Percentiles rank a stretch among this genome's conserved stretches.
Conservation (phyloP, 306 rosid genomes). For the Vigna hirtella region DNA sequence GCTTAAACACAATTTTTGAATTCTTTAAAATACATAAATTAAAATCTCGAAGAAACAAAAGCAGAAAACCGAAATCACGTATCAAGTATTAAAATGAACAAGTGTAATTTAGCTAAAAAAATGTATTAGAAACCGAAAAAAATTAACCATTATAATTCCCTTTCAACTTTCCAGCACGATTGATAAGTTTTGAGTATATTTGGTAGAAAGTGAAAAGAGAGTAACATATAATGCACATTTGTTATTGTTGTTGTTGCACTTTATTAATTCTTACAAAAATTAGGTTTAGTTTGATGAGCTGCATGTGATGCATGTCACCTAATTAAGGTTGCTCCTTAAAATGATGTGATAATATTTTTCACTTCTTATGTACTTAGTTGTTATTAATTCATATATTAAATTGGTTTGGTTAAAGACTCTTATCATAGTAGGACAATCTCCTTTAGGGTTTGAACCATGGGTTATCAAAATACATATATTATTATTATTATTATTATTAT, state of each 20-base stretch:
- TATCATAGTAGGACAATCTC: slow-evolving; percentile 31
- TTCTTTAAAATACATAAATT: no score
- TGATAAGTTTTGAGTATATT: neutral
- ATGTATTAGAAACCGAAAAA: neutral
- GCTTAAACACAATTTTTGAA: no score
- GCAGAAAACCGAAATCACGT: no score
- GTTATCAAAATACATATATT: no score
- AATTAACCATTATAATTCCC: neutral
- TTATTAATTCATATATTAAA: neutral
- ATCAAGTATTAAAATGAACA: no score
- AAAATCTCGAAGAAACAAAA: no score
- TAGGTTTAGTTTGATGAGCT: slow-evolving; percentile 24
- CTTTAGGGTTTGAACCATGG: neutral
- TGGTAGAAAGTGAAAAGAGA: neutral
- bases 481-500: no score
- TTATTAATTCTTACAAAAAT: neutral
- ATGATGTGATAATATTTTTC: neutral
- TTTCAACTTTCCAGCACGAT: neutral
- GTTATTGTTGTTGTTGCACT: neutral
- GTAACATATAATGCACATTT: neutral
- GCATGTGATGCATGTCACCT: slow-evolving; percentile 34
- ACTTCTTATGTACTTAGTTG: neutral
- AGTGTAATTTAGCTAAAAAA: no score
- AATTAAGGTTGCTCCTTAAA: slow-evolving; percentile 26
- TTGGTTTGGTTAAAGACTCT: slow-evolving; percentile 40